A percentile compares a stretch with the other conserved stretches of the same genome.
Conservation (phyloP, 345 rosid genomes). For the Ricinus communis region DNA sequence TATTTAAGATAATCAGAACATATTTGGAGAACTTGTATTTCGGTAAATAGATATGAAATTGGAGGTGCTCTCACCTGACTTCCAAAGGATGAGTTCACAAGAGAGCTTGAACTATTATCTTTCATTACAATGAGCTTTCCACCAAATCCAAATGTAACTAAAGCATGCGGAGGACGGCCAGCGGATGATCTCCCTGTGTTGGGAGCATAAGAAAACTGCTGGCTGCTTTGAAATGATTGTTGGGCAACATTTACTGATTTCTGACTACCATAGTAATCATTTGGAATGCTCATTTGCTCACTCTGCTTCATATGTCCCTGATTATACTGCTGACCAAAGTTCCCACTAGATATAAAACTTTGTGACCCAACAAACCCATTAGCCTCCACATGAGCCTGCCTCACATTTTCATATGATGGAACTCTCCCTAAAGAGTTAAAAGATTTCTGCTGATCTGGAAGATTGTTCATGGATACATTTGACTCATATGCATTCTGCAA, state of each 20-base stretch:
- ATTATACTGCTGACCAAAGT: conserved; percentile 47
- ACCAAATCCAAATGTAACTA: conserved; percentile 93
- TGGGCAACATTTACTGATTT: conserved; percentile 37
- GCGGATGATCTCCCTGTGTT: conserved; percentile 69
- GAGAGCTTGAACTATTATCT: conserved; percentile 43
- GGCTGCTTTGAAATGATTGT: conserved; percentile 55
- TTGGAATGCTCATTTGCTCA: conserved; percentile 48
- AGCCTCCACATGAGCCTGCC: conserved; percentile 43
- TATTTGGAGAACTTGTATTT: background rate
- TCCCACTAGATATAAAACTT: conserved; percentile 41
- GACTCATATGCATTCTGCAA: conserved; percentile 43
- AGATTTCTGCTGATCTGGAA: conserved; percentile 35
- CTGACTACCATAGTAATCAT: conserved; percentile 53
- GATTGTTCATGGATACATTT: conserved; percentile 40
- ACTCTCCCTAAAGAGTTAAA: conserved; percentile 31
- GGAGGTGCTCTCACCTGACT: conserved; percentile 62
- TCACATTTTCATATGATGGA: conserved; percentile 37
- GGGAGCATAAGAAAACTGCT: conserved; percentile 58
- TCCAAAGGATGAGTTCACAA: conserved; percentile 53
- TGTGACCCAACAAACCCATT: conserved; percentile 49
- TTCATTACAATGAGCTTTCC: conserved; percentile 87
- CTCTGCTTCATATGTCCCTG: conserved; percentile 48
- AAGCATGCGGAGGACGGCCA: conserved; percentile 93
- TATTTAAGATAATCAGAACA: conserved; percentile 5
- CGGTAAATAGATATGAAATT: background rate